Conservation (phyloP, 2,329 filamentous ascomycete species). For the Trichoderma guizhouense region DNA sequence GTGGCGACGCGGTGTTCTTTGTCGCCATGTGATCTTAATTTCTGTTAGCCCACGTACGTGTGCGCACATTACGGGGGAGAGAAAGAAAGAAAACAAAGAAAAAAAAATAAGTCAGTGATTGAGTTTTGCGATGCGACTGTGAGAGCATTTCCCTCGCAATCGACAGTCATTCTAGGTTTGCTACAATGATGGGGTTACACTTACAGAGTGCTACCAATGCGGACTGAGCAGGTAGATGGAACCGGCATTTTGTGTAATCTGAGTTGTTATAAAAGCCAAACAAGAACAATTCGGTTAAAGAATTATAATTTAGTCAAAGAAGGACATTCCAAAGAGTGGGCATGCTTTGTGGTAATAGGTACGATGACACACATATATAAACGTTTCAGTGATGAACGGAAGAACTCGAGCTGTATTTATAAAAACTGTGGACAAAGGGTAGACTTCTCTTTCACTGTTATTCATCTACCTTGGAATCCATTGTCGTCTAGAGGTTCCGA, state of each 20-base stretch:
- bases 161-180: not conserved
- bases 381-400: not conserved
- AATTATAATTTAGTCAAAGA: not conserved
- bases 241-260: not conserved
- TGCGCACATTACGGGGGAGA: rapidly evolving
- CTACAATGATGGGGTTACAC: not conserved
- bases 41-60: not conserved
- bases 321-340: not conserved
- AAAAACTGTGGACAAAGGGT: not conserved
- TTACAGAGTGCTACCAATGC: not conserved
- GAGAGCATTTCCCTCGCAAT: not conserved
- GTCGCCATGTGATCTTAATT: not conserved
- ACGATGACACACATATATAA: not conserved
- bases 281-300: not conserved
- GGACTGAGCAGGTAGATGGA: not conserved
- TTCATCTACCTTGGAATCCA: not conserved
- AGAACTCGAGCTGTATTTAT: not conserved
- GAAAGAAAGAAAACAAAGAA: not conserved
- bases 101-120: not conserved
- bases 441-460: not conserved
- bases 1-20: not conserved
- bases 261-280: not conserved
- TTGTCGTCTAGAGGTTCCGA: not conserved
- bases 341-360: not conserved
- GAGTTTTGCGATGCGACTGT: not conserved